Base-by-base conservation (phyloP, 78 protist genomes). In the Cyanophora paradoxa region DNA sequence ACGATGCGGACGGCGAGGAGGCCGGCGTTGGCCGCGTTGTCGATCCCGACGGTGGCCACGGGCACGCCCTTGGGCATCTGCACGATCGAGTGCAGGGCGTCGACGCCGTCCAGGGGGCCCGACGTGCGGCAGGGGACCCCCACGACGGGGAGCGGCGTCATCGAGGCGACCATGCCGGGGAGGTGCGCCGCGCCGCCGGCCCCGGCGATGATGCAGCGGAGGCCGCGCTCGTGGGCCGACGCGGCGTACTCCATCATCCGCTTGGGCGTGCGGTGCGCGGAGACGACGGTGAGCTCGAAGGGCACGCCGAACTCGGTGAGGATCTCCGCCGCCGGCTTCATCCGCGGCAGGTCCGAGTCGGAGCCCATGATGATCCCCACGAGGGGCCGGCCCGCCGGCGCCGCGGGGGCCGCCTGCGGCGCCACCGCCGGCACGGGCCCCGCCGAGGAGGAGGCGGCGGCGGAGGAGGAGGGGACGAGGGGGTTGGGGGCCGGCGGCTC, bases 261-360 rank as follows among this genome's bases (percentile, higher is more conserved):
- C 40, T 74, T 77, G 14, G 96, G 94, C 13, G 96, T 92, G 67
- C 96, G 86, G 68, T 92, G 96, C 31, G 96, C 96, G 24, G 93
- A 88, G n/a, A 90, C 94, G 74, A 92, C 83, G 41, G 82, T 82
- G 61, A 83, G 37, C 81, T 92, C 96, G 77, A 67, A 90, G 69
- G 94, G 88, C 20, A 92, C 85, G 28, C 67, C 87, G 36, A 92
- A 78, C 54, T 54, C 11, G n/a, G 6, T 28, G 42, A 86, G 79
- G 17, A 71, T 19, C 61, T 52, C 62, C 13, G 80, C 59, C 41
- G 78, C 58, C 22, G 81, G 76, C 58, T 66, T 44, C 93, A 92
- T 89, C 16, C 74, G 50, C 16, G 90, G 92, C 81, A 89, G 85
- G 78, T 92, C 96, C 5, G 93, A 87, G 78, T 92, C 93, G 68